Evolutionary conservation across 345 rosid species (phyloP).

Genomic region (Acer saccharum): DNA sequence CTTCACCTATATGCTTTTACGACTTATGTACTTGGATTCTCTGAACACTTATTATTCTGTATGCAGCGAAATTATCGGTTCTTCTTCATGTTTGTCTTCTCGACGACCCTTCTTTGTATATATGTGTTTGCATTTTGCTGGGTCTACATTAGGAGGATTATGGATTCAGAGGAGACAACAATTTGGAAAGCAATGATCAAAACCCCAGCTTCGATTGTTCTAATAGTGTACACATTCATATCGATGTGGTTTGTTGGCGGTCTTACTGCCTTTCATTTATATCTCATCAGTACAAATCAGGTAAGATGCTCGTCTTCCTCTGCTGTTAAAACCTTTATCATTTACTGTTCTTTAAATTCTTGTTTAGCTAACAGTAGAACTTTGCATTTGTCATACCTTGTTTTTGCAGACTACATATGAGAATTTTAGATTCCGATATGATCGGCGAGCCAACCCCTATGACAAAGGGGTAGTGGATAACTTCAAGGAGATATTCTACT

Average conservation of each 20-base stretch:
- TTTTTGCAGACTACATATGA: constrained; percentile 86
- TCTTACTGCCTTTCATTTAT: constrained; percentile 83
- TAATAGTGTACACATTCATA: constrained; percentile 85
- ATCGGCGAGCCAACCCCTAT: constrained; percentile 78
- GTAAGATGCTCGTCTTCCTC: constrained; percentile 33
- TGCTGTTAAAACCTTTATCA: not conserved
- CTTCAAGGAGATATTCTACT: constrained; percentile 74
- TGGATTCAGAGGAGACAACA: constrained; percentile 56
- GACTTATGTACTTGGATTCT: not conserved
- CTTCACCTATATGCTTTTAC: not conserved
- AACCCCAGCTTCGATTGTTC: constrained; percentile 83
- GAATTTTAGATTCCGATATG: constrained; percentile 92
- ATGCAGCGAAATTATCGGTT: constrained; percentile 96
- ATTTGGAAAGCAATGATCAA: constrained; percentile 71
- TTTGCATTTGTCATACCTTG: not conserved
- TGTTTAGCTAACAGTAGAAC: not conserved
- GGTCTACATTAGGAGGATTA: constrained; percentile 86
- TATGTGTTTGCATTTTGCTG: constrained; percentile 93
- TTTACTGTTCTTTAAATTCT: not conserved
- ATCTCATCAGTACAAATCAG: constrained; percentile 97
- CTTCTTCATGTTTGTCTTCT: constrained; percentile 96
- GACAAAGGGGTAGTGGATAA: constrained; percentile 71
- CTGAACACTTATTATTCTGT: constrained; percentile 19
- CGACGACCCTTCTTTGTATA: constrained; percentile 82
- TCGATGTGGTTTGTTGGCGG: constrained; percentile 99